Evolutionary conservation across 345 rosid genomes (phyloP).

Genomic region (Jatropha curcas): DNA sequence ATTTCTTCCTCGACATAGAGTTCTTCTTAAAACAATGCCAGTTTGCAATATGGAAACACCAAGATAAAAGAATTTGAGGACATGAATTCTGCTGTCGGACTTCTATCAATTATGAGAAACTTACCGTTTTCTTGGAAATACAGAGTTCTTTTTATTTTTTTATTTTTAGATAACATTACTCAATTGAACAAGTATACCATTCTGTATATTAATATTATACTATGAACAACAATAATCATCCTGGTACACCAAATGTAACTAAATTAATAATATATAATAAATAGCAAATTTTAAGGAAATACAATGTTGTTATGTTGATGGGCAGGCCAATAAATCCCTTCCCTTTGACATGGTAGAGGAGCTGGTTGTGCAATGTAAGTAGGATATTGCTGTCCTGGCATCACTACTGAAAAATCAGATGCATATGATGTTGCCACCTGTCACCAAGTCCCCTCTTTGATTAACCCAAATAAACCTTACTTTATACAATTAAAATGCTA

Average conservation of each 20-base stretch:
- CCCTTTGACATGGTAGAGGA: constrained; percentile 86
- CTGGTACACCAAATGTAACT: neutral
- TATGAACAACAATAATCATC: neutral
- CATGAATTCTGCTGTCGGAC: too few relatives aligned
- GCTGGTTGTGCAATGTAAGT: constrained; percentile 85
- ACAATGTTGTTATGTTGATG: constrained; percentile 43
- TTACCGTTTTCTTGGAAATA: neutral
- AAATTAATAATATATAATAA: too few relatives aligned
- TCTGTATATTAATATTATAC: neutral
- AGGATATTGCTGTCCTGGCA: constrained; percentile 81
- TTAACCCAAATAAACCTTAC: too few relatives aligned
- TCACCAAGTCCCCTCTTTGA: constrained; percentile 8
- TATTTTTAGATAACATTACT: neutral
- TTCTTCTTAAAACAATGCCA: too few relatives aligned
- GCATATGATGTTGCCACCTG: constrained; percentile 47
- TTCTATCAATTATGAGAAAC: neutral
- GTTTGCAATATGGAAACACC: too few relatives aligned
- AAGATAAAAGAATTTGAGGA: too few relatives aligned
- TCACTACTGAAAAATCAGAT: constrained; percentile 72
- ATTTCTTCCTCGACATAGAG: too few relatives aligned
- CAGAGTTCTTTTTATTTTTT: neutral
- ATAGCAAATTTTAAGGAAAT: constrained; percentile 19
- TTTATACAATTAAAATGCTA: too few relatives aligned
- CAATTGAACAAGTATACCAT: neutral
- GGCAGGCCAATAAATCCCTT: constrained; percentile 62